phyloP scores from a whole-genome alignment of 345 rosid species.

The Citrus inodora region DNA sequence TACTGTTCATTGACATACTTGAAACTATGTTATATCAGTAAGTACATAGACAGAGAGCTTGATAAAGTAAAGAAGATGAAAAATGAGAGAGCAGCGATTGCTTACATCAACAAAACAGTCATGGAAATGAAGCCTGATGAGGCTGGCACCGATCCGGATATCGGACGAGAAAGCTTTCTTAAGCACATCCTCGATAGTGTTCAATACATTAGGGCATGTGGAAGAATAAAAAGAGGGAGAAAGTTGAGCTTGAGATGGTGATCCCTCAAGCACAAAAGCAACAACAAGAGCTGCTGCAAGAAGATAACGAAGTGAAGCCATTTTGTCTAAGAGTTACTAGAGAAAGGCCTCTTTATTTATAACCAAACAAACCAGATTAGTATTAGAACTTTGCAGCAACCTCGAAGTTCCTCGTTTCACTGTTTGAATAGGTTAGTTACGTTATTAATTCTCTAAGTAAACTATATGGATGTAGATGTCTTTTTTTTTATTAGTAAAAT shows the following conservation, averaged over 20 bases:
- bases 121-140: conserved; percentile 48
- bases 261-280: conserved; percentile 15
- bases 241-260: conserved; percentile 17
- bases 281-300: neutral
- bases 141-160: conserved; percentile 35
- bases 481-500: no score
- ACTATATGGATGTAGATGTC: no score
- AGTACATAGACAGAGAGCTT: no score
- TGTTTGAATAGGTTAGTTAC: neutral
- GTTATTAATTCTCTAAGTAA: no score
- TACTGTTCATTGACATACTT: no score
- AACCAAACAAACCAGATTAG: neutral
- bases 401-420: no score
- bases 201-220: conserved; percentile 26
- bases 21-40: no score
- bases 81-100: no score
- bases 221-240: conserved; percentile 28
- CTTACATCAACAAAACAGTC: conserved; percentile 40
- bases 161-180: conserved; percentile 19
- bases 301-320: neutral
- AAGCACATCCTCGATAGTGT: conserved; percentile 12
- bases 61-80: no score
- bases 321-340: neutral
- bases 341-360: neutral
- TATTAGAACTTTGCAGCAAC: no score